Evolutionary conservation across 176 grass and related monocot species (phyloP).

Genomic region (Phyllostachys edulis): DNA sequence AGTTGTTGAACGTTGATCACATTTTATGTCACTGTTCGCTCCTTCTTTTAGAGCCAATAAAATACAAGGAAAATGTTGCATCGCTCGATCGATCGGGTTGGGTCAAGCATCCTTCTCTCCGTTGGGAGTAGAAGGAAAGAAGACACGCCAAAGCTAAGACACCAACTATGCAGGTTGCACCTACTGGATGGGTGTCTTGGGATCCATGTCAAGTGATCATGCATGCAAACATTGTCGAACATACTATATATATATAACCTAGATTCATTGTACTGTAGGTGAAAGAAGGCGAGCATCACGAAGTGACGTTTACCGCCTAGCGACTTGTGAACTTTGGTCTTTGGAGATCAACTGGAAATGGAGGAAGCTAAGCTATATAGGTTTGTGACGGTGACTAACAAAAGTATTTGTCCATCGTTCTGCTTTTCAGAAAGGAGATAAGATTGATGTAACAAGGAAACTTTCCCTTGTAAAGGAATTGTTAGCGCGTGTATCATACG

Average conservation of each 20-base stretch:
- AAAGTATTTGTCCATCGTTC: background rate
- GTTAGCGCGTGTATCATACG: constrained; percentile 28
- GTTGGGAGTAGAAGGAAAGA: constrained; percentile 45
- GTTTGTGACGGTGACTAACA: constrained; percentile 36
- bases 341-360: constrained; percentile 19
- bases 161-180: constrained; percentile 54
- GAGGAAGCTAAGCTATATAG: constrained; percentile 20
- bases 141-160: constrained; percentile 32
- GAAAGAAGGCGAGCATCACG: constrained; percentile 5
- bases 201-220: constrained; percentile 50
- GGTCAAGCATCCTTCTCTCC: constrained; percentile 76
- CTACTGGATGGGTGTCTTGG: constrained; percentile 40
- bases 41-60: constrained; percentile 32
- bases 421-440: background rate
- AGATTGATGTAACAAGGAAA: background rate
- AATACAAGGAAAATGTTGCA: constrained; percentile 27
- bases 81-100: constrained; percentile 36
- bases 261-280: constrained; percentile 8
- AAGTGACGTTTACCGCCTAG: constrained; percentile 10
- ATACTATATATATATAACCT: constrained; percentile 5
- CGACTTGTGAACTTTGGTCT: constrained; percentile 9
- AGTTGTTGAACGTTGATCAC: background rate
- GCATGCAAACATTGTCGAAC: constrained; percentile 8
- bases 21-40: background rate
- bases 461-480: background rate